Evolutionary conservation across 1,284 basidiomycete species (phyloP), one percentile per base, ranked within the genome.

Genomic region (Vanrija sp.): DNA sequence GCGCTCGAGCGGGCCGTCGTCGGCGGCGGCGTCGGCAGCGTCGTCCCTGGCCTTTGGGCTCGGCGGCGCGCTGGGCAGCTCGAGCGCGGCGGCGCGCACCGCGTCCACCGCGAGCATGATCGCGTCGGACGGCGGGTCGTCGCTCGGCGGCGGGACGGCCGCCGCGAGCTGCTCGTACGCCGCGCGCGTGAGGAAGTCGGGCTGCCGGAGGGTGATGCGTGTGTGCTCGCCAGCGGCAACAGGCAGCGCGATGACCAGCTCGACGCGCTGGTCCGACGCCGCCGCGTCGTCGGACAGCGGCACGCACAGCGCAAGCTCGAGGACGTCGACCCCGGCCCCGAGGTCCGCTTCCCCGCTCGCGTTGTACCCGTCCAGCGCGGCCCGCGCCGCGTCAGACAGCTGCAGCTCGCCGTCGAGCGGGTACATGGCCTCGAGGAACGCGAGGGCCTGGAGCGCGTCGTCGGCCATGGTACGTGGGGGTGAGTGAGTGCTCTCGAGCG

Each of bases 371-470:
- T 21, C 49, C 29, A 67, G 50, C 0, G 57, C 61, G 1, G 39
- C 25, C 1, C 55, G 53, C 12, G 66, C 59, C 1, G 51, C 50
- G 19, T 61, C 46, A 29, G 42, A 40, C 26, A 72, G 55, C 26
- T 43, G 47, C 10, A 73, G 62, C 58, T 76, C 73, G 21, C 62
- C 59, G 2, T 58, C 51, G 12, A 66, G 58, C 3, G 73, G 71
- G 52, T 71, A 75, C 73, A 75, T 74, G 18, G 72, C 65, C 19
- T 66, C 58, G 9, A 76, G 63, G 18, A 75, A 57, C 51, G 65
- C 58, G 47, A 75, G 60, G 9, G 66, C 67, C 29, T 54, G 51
- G n/a, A 61, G 47, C 5, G 44, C 48, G 10, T 57, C 53, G 43
- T 38, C 46, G n/a, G 12, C n/a, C 40, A 39, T 42, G 19, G 46